Evolutionary conservation across 2,329 filamentous ascomycete species (phyloP).

Genomic region (Blumeria graminis): DNA sequence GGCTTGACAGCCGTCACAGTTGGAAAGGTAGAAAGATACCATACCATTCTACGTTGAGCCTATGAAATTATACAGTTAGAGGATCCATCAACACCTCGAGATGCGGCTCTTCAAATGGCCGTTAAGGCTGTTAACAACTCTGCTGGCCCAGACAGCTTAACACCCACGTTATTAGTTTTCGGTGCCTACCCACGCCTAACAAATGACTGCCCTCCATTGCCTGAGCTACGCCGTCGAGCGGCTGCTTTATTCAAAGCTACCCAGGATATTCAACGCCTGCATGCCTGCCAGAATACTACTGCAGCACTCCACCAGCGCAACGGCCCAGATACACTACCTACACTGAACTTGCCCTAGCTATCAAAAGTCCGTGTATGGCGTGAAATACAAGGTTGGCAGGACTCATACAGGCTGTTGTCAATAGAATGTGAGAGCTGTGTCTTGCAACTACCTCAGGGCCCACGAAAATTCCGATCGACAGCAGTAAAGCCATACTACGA

Average conservation of each 20-base stretch:
- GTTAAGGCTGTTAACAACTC: neutral
- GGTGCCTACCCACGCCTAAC: neutral
- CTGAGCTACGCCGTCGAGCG: neutral
- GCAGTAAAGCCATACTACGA: neutral
- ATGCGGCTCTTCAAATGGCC: neutral
- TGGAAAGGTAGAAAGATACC: slow-evolving; percentile 2
- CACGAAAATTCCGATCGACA: neutral
- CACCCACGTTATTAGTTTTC: neutral
- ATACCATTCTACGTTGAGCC: neutral
- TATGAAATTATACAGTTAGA: neutral
- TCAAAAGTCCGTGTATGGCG: slow-evolving; percentile 2
- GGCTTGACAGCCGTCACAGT: too few relatives aligned
- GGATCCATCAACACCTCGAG: neutral
- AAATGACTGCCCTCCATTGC: neutral
- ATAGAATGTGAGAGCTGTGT: neutral
- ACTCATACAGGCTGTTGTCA: neutral
- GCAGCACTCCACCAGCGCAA: neutral
- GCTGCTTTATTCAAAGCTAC: neutral
- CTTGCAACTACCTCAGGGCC: neutral
- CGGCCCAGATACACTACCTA: neutral
- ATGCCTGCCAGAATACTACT: neutral
- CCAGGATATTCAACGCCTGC: neutral
- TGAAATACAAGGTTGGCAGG: slow-evolving; percentile 1
- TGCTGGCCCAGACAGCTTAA: neutral
- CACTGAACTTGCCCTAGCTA: neutral